Evolutionary conservation across 805 yeast species (phyloP), one percentile per base, ranked within the genome.

Genomic region (Kockiozyma suomiensis): DNA sequence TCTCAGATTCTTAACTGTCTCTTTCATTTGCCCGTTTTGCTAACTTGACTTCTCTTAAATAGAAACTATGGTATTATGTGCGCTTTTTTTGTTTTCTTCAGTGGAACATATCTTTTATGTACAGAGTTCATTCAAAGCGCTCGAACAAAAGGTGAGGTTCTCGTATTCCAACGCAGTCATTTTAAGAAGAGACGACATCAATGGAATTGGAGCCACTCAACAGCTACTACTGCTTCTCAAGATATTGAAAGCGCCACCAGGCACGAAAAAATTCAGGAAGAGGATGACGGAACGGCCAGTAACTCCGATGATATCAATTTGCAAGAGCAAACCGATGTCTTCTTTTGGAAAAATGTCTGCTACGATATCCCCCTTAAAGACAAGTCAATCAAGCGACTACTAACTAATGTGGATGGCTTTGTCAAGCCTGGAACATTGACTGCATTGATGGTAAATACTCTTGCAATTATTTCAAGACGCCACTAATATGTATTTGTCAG

Each of bases 381-480:
- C 42, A 88, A 41, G 5, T 37, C 81, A 61, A 78, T 82, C 30
- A 78, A 90, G 70, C 78, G 85, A 61, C 81, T 87, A 61, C 75
- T 87, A 69, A 78, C 79, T 61, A 80, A 82, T 61, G 88, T 88
- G 56, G 89, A 86, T 70, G 94, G 93, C 50, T 87, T 88, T 88
- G 91, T 87, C 41, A 85, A 86, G 70, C 92, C 92, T 10, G 92
- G 92, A 65, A 86, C 90, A 47, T 75, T 88, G 70, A 88, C 93
- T 55, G 94, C 94, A 2, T 73, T 85, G 54, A 84, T 84, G 87
- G 89, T 56, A 32, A 17, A 32, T 19, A 69, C 8, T 35, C 33
- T 30, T 3, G 12, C 8, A n/a, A 13, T 33, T 15, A 3, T 17
- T 17, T 13, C 15, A 1, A 8, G 10, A 8, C 23, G n/a, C 4